These are phyloP conservation scores for Solanum etuberosum DNA, from an alignment of 257 asterid species.

Conservation along the genomic window DNA sequence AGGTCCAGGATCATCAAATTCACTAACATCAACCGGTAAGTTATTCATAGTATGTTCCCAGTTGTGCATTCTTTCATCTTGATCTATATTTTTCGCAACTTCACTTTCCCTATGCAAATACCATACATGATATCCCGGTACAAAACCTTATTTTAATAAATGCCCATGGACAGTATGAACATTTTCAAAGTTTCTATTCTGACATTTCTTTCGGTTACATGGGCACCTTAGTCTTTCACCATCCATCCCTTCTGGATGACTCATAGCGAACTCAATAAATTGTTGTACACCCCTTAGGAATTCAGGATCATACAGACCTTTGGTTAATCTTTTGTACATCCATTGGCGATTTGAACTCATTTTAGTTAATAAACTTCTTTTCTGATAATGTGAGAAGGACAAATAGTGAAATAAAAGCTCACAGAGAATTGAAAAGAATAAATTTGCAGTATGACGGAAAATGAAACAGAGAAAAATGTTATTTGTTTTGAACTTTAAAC, in stretches of 20 bases:
- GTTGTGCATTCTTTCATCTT: not conserved
- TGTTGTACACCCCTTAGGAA: not conserved
- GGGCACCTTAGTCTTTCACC: too few species aligned
- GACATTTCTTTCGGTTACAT: too few species aligned
- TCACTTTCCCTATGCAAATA: not conserved
- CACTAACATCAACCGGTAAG: too few species aligned
- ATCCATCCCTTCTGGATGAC: too few species aligned
- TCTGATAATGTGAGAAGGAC: not conserved
- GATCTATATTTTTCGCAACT: not conserved
- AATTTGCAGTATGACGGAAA: too few species aligned
- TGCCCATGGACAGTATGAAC: not conserved
- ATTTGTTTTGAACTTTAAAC: too few species aligned
- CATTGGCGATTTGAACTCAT: not conserved
- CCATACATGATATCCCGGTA: not conserved
- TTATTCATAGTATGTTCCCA: too few species aligned
- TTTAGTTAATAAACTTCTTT: not conserved
- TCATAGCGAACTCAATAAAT: not conserved
- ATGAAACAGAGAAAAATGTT: too few species aligned
- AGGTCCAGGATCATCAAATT: too few species aligned
- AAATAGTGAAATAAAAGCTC: too few species aligned
- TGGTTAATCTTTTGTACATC: not conserved
- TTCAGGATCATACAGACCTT: not conserved
- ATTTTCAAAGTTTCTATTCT: not conserved
- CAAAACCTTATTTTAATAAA: not conserved
- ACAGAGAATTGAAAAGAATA: too few species aligned